Evolutionary conservation across 441 rosid species (phyloP).

Genomic region (Sinapis alba): DNA sequence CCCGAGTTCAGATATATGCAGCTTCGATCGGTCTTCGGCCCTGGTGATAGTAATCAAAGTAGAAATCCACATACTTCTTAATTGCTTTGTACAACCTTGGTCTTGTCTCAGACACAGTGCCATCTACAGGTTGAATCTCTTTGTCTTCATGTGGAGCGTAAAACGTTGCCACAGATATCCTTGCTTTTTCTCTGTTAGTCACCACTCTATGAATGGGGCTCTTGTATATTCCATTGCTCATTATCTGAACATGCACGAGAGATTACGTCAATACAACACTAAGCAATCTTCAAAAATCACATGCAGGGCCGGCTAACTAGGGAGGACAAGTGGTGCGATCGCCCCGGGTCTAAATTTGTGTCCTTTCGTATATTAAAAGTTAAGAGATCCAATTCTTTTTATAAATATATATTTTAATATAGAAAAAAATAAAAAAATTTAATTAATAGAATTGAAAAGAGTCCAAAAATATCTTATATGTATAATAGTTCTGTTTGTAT

Average conservation of each 20-base stretch:
- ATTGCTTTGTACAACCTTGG: background rate
- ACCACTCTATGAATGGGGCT: background rate
- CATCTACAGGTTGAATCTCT: background rate
- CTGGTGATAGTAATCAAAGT: background rate
- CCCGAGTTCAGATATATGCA: background rate
- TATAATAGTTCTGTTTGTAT: no score
- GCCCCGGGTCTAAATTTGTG: no score
- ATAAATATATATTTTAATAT: no score
- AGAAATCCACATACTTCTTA: background rate
- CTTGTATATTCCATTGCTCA: constrained; percentile 1
- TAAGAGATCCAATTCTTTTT: no score
- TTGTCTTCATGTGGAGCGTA: background rate
- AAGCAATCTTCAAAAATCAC: background rate
- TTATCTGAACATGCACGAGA: background rate
- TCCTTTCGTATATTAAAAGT: no score
- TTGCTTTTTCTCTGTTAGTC: background rate
- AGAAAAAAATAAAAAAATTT: no score
- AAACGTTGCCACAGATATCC: background rate
- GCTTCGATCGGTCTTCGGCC: background rate
- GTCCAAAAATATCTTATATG: no score
- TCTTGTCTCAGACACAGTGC: background rate
- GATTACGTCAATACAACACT: background rate
- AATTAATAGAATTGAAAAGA: no score
- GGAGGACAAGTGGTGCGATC: no score
- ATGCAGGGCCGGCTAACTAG: no score